phyloP scores from a whole-genome alignment of 2,329 filamentous ascomycete genomes.

The Phyllosticta capitalensis region DNA sequence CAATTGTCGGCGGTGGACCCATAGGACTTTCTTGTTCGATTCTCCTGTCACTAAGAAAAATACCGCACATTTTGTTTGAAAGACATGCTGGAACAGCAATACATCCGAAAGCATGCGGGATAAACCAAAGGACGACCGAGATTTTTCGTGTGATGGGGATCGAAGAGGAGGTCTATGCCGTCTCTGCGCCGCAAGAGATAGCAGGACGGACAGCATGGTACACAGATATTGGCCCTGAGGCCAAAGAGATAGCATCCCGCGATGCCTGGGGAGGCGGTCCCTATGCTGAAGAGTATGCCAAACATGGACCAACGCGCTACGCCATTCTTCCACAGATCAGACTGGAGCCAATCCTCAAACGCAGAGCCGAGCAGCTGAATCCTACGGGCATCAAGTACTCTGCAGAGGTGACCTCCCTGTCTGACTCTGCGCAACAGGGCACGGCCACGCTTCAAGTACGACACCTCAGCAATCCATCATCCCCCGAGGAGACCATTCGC shows the following conservation, averaged over 20 bases:
- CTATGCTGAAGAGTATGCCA: constrained; percentile 2
- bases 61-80: constrained; percentile 23
- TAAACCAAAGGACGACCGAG: constrained; percentile 23
- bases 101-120: constrained; percentile 24
- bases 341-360: constrained; percentile 24
- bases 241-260: constrained; percentile 18
- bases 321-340: constrained; percentile 26
- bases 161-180: constrained; percentile 20
- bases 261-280: not conserved
- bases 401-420: constrained; percentile 19
- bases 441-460: constrained; percentile 16
- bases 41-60: constrained; percentile 20
- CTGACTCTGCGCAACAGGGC: constrained; percentile 14
- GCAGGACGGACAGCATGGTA: constrained; percentile 23
- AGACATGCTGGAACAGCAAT: constrained; percentile 24
- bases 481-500: constrained; percentile 1
- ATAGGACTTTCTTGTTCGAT: constrained; percentile 24
- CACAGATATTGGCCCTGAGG: constrained; percentile 16
- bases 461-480: too few relatives aligned
- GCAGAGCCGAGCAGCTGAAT: constrained; percentile 22
- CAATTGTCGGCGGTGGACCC: constrained; percentile 14
- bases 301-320: constrained; percentile 21
- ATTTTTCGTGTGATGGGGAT: constrained; percentile 23
- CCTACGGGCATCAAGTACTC: constrained; percentile 20
- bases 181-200: constrained; percentile 13